These are phyloP conservation scores for Laetiporus sulphureus DNA, from an alignment of 1,284 basidiomycete genomes.

Conservation along the genomic window DNA sequence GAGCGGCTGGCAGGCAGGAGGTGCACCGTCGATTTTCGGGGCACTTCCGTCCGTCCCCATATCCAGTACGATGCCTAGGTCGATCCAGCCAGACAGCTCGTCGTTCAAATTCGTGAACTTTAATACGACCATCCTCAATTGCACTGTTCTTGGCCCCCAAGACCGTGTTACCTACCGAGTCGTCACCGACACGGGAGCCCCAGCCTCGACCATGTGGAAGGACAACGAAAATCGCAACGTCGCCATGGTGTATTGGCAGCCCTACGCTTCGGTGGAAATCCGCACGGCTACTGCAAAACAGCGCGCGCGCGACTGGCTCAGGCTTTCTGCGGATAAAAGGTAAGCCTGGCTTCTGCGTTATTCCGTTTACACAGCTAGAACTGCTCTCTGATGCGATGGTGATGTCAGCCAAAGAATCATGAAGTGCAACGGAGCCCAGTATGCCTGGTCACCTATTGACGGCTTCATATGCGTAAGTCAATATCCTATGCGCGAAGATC, in stretches of 20 bases:
- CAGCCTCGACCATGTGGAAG: slow-evolving; percentile 49
- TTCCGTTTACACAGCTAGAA: too few relatives aligned
- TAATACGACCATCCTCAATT: slow-evolving; percentile 46
- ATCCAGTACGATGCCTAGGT: slow-evolving; percentile 16
- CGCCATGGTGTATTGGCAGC: slow-evolving; percentile 55
- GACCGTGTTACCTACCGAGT: slow-evolving; percentile 24
- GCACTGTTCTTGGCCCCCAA: slow-evolving; percentile 42
- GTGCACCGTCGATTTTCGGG: slow-evolving; percentile 46
- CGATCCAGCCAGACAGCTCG: slow-evolving; percentile 29
- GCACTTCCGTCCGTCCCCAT: slow-evolving; percentile 48
- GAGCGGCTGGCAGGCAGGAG: slow-evolving; percentile 19
- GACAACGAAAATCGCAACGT: slow-evolving; percentile 40
- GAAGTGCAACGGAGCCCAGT: slow-evolving; percentile 32
- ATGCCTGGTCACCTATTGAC: slow-evolving; percentile 36
- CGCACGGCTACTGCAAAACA: slow-evolving; percentile 43
- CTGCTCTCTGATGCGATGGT: neutral
- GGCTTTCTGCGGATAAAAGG: slow-evolving; percentile 44
- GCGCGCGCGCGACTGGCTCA: slow-evolving; percentile 47
- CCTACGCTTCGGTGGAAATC: slow-evolving; percentile 47
- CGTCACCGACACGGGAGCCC: slow-evolving; percentile 39
- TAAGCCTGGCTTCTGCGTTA: slow-evolving; percentile 31
- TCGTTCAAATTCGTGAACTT: slow-evolving; percentile 47
- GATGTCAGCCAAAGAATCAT: slow-evolving; percentile 35
- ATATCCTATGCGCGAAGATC: neutral
- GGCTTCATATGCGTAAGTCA: slow-evolving; percentile 33